A percentile compares a stretch with the other conserved stretches of the same genome.
Evolutionary conservation across 306 rosid species (phyloP).

Genomic region (Ochetophila trinervis): DNA sequence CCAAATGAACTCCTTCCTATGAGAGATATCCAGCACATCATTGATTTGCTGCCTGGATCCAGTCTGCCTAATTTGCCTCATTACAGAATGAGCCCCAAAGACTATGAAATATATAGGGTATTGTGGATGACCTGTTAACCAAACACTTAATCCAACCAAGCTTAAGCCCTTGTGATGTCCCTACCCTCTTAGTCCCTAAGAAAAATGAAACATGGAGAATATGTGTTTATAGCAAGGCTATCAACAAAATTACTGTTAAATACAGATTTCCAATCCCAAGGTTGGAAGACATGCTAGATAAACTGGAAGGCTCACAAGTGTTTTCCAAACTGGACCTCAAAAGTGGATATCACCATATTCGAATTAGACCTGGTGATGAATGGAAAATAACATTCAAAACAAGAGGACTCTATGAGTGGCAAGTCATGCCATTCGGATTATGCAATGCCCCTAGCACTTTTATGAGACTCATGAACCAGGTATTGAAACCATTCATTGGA

Average conservation of each 20-base stretch:
- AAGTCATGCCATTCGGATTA: background rate
- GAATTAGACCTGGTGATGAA: background rate
- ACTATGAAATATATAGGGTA: background rate
- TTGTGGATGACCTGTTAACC: background rate
- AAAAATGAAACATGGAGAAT: background rate
- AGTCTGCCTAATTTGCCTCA: background rate
- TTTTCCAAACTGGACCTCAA: background rate
- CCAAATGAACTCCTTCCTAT: background rate
- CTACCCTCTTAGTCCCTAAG: background rate
- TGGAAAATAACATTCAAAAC: background rate
- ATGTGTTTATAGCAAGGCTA: background rate
- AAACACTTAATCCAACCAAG: background rate
- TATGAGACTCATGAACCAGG: too few relatives aligned
- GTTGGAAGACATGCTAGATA: too few relatives aligned
- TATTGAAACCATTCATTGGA: too few relatives aligned
- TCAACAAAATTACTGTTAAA: background rate
- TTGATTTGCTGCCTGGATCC: background rate
- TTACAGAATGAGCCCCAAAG: background rate
- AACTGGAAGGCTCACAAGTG: background rate
- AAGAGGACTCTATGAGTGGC: background rate
- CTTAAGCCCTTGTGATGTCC: background rate
- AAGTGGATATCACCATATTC: background rate
- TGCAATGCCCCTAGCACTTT: too few relatives aligned
- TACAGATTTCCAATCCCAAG: background rate
- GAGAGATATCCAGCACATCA: background rate